Conservation (phyloP, 805 yeast species). For the Yarrowia keelungensis region DNA sequence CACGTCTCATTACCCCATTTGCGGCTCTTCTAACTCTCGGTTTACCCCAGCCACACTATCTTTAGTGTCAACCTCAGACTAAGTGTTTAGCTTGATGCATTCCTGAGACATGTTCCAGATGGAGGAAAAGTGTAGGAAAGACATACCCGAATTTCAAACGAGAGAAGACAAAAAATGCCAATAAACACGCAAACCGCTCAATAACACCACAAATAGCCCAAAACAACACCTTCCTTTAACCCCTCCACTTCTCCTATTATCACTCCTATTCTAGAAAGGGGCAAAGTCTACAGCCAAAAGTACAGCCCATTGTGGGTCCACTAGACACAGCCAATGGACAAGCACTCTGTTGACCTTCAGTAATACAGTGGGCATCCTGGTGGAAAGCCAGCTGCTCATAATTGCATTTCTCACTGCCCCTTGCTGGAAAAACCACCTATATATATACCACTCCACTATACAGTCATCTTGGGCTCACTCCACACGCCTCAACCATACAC, state of each 20-base stretch:
- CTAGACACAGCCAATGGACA: not conserved
- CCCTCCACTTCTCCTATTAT: too few species aligned
- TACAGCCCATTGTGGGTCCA: not conserved
- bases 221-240: too few species aligned
- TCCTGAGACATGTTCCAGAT: not conserved
- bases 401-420: not conserved
- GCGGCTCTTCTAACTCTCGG: not conserved
- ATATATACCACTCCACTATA: too few species aligned
- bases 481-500: not conserved
- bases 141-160: too few species aligned
- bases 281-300: not conserved
- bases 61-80: not conserved
- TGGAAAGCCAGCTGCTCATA: too few species aligned
- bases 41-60: conserved; percentile 10
- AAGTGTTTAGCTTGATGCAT: not conserved
- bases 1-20: not conserved
- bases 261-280: not conserved
- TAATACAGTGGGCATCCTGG: not conserved
- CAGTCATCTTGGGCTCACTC: too few species aligned
- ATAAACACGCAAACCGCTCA: too few species aligned
- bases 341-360: not conserved
- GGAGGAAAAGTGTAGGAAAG: not conserved
- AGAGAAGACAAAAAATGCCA: too few species aligned
- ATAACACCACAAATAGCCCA: too few species aligned
- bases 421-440: not conserved